Evolutionary conservation across 2,329 filamentous ascomycete genomes (phyloP), one percentile per base, ranked within the genome.

Genomic region (Cercospora berteroae): DNA sequence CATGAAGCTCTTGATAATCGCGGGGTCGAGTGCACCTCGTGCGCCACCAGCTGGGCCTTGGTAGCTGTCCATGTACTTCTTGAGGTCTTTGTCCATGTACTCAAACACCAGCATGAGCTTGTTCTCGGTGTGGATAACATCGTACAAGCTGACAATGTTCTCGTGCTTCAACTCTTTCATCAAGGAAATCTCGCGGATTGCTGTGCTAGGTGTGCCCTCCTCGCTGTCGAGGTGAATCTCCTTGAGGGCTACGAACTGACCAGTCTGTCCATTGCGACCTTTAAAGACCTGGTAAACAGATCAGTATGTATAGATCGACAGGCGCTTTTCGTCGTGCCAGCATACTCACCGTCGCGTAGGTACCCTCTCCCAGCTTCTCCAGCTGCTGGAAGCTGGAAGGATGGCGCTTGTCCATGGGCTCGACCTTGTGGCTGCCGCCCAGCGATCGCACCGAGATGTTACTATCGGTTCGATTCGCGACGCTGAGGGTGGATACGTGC

Each of bases 91-190:
- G 81, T 99, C 95, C 94, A 99, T 97, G 81, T 90, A 97, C 80
- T 99, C 95, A 75, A 99, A 99, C 9, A 99, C 95, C 48, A 99
- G 89, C 95, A 99, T 99, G 66, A 99, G 88, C 80, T 99, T 99
- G 83, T 98, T 99, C 84, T 99, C 95, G 67, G 95, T 99, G 81
- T 99, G 95, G 76, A 99, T 98, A 65, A 99, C 95, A 85, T 99
- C 95, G 85, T 98, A 93, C 5, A 99, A 89, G 67, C 90, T 92
- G 75, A 99, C 94, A 73, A 99, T 98, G 78, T 97, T 98, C 79
- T 97, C 94, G 81, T 99, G 95, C 81, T 98, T 98, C 73, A 99
- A 87, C 82, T 99, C 95, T 82, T 99, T 99, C 95, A 99, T 98
- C 66, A 99, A 86, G 1, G 94, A 97, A 76, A 99, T 99, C 81